phyloP scores from a whole-genome alignment of 2,329 filamentous ascomycete genomes.

The Bipolaris bicolor region DNA sequence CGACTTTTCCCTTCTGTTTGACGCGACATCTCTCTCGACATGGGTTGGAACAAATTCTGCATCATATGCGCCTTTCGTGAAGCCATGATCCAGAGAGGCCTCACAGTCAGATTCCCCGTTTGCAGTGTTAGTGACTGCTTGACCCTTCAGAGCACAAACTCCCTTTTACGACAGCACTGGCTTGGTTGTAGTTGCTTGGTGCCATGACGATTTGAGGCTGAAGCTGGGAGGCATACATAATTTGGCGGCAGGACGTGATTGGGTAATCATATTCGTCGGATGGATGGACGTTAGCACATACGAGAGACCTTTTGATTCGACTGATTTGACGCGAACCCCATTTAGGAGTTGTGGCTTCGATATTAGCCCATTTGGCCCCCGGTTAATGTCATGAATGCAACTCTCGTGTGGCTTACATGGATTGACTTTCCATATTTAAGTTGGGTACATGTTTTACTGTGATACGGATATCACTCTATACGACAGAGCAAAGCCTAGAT shows the following conservation, averaged over 20 bases:
- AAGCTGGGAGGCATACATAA: constrained; percentile 11
- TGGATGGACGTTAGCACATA: not conserved
- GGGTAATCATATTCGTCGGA: not conserved
- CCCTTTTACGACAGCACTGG: not conserved
- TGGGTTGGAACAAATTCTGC: not conserved
- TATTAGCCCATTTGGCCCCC: not conserved
- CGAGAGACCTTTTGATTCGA: not conserved
- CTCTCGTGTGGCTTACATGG: not conserved
- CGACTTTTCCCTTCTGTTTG: not conserved
- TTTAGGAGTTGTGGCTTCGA: not conserved
- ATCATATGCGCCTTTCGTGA: not conserved
- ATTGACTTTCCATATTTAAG: not conserved
- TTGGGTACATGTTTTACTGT: not conserved
- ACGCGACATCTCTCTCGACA: not conserved
- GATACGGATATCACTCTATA: not conserved
- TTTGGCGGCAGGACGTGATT: constrained; percentile 3
- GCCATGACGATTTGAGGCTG: constrained; percentile 7
- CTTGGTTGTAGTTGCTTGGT: not conserved
- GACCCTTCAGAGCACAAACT: not conserved
- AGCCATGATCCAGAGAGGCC: not conserved
- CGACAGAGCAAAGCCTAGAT: not conserved
- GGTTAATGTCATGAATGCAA: not conserved
- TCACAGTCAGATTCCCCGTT: not conserved
- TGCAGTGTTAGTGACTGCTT: not conserved
- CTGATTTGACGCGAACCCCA: not conserved